These are phyloP conservation scores for Coemansia guatemalensis DNA, from an alignment of 192 early-diverging fungal genomes.

Conservation along the genomic window DNA sequence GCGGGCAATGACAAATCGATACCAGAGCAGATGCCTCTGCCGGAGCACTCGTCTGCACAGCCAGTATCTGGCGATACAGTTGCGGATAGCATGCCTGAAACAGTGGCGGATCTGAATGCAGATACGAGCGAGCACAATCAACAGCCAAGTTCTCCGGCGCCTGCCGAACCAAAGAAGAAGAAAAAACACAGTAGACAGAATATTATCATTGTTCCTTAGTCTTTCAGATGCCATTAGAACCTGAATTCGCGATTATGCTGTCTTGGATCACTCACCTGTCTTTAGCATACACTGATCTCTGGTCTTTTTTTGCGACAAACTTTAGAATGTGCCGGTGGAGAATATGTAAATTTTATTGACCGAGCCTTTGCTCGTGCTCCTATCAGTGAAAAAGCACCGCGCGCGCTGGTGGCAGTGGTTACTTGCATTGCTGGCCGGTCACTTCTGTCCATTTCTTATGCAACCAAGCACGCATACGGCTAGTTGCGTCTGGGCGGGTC, in stretches of 20 bases:
- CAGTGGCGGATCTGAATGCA: not conserved
- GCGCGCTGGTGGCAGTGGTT: not conserved
- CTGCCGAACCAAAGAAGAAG: slow-evolving; percentile 25
- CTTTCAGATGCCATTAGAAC: not conserved
- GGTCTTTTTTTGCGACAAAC: not conserved
- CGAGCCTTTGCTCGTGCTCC: not conserved
- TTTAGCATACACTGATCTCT: not conserved
- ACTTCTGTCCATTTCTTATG: not conserved
- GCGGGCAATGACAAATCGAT: not conserved
- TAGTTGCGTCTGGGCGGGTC: not conserved
- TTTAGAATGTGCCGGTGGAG: not conserved
- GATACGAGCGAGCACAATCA: not conserved
- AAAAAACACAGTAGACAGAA: slow-evolving; percentile 27
- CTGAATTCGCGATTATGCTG: not conserved
- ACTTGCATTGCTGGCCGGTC: not conserved
- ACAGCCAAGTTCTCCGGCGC: slow-evolving; percentile 1
- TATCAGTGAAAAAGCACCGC: not conserved
- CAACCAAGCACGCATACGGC: not conserved
- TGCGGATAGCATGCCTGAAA: not conserved
- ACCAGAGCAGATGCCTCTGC: not conserved
- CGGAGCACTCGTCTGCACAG: not conserved
- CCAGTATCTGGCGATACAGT: not conserved
- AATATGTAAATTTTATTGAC: not conserved
- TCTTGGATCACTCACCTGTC: not conserved
- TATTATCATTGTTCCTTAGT: slow-evolving; percentile 40